These are phyloP conservation scores for Aureoboletus auriporus DNA, from an alignment of 768 basidiomycete genomes.

Conservation along the genomic window DNA sequence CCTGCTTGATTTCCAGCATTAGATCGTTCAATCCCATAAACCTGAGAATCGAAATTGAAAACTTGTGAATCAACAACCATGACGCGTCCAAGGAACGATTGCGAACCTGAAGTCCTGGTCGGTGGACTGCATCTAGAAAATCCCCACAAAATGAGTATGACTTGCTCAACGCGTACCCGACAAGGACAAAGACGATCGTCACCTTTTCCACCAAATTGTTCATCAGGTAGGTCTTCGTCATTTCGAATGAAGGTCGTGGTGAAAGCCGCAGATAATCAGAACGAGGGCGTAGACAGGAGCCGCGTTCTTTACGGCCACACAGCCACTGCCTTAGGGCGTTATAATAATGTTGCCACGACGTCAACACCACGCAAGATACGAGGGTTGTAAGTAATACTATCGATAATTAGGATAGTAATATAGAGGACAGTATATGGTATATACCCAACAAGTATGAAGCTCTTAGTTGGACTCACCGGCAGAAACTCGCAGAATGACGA, in stretches of 20 bases:
- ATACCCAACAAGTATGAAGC: no score
- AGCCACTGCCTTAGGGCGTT: slow-evolving; percentile 2
- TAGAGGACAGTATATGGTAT: no score
- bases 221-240: slow-evolving; percentile 87
- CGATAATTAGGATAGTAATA: no score
- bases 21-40: slow-evolving; percentile 98
- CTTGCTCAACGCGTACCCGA: not conserved
- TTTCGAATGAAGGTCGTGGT: slow-evolving; percentile 31
- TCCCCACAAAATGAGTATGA: slow-evolving; percentile 1
- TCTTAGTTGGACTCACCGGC: no score
- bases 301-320: not conserved
- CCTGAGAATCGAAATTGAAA: slow-evolving; percentile 38
- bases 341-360: no score
- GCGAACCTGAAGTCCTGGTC: slow-evolving; percentile 86
- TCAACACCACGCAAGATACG: no score
- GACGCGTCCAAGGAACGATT: slow-evolving; percentile 15
- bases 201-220: slow-evolving; percentile 83
- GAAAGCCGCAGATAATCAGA: slow-evolving; percentile 1
- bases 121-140: slow-evolving; percentile 74
- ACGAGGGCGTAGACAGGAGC: slow-evolving; percentile 20
- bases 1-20: slow-evolving; percentile 81
- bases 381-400: no score
- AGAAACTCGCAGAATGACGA: no score
- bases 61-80: slow-evolving; percentile 12
- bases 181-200: not conserved